These are phyloP conservation scores for Aspergillus proliferans DNA, from an alignment of 2,329 filamentous ascomycete genomes.

Conservation along the genomic window DNA sequence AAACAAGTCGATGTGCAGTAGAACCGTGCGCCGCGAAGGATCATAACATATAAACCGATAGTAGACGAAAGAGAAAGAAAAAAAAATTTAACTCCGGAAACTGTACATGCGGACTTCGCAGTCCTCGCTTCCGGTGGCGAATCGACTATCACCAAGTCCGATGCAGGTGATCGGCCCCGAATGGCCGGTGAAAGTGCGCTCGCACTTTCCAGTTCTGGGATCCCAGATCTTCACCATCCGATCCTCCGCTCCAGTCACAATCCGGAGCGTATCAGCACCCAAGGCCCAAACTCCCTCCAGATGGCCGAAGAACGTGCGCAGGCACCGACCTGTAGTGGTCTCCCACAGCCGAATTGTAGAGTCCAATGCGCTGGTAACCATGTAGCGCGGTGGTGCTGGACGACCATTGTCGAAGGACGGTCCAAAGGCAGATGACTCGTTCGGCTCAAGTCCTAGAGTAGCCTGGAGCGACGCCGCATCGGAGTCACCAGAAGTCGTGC, in stretches of 20 bases:
- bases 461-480: conserved; percentile 19
- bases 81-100: conserved; percentile 46
- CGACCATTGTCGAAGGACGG: conserved; percentile 59
- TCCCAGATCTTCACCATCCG: conserved; percentile 97
- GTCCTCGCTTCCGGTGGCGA: conserved; percentile 91
- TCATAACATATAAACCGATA: conserved; percentile 4
- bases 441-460: conserved; percentile 18
- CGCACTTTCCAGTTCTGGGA: conserved; percentile 80
- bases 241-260: conserved; percentile 87
- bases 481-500: conserved; percentile 28
- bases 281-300: conserved; percentile 94
- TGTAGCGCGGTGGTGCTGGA: conserved; percentile 75
- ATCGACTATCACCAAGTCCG: conserved; percentile 77
- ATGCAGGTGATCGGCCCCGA: conserved; percentile 88
- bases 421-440: conserved; percentile 53
- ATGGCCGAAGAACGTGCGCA: conserved; percentile 93
- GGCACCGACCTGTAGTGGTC: conserved; percentile 69
- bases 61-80: conserved; percentile 5
- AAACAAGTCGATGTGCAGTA: background rate
- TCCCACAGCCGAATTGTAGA: conserved; percentile 92
- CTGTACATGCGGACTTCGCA: conserved; percentile 82
- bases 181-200: conserved; percentile 87
- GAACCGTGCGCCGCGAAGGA: background rate
- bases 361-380: conserved; percentile 87
- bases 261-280: conserved; percentile 77